Base-by-base conservation (phyloP, 2,329 filamentous ascomycete genomes). In the Rugonectria rugulosa region DNA sequence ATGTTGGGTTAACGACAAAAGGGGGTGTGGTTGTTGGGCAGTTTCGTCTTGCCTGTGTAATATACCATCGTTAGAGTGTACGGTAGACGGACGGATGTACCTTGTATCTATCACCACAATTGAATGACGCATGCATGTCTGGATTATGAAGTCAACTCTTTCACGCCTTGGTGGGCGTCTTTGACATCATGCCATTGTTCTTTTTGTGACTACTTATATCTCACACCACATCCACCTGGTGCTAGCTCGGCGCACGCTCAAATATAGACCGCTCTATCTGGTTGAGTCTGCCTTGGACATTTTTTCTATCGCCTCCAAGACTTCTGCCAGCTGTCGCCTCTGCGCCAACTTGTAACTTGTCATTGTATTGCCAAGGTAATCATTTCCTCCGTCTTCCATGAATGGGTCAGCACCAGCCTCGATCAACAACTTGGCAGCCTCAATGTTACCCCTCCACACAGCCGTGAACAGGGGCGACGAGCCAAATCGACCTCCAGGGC, bases 41-140 rank as follows among this genome's bases (percentile, higher is more conserved):
- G 56, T 59, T 48, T 57, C 44, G 52, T 50, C 40, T 40, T 61
- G 64, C 67, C 64, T 57, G 57, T 69, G 66, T 70, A 69, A 68
- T 66, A 70, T 69, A 70, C 62, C 64, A 69, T 63, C 56, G 59
- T 57, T 65, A 64, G 66, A 69, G 66, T 68, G 56, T 68, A 66
- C 62, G 66, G 65, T 66, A 68, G 64, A 65, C 62, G 63, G 58
- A 59, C 60, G 59, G 65, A 66, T 69, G 61, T 66, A 63, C 56
- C 56, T 59, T 64, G 55, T 66, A 68, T 68, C 56, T 68, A 68
- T 64, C 58, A 68, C 56, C 61, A 68, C 57, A 62, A 59, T 67
- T 68, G 40, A 61, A 68, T 57, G n/a, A 14, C 62, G 57, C 45
- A 61, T 51, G 46, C 37, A 49, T 45, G 36, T 48, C 41, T 53